Conservation (phyloP, 148 eudicot species). For the Rhododendron mucronatum region DNA sequence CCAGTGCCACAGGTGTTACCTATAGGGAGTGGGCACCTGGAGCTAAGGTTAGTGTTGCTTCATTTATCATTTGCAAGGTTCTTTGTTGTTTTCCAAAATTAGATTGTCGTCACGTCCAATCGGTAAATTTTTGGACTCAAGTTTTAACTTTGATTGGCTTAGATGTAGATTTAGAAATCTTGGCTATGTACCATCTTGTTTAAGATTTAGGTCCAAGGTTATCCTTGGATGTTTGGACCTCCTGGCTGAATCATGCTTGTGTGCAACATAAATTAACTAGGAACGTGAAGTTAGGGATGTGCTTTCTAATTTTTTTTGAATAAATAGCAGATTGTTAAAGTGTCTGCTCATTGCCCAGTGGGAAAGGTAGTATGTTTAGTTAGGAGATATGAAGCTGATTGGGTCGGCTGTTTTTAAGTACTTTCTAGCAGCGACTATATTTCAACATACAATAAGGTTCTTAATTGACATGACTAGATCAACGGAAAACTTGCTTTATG, state of each 20-base stretch:
- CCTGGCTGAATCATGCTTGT: neutral
- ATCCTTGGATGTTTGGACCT: neutral
- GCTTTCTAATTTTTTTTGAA: neutral
- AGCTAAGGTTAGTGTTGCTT: slow-evolving; percentile 63
- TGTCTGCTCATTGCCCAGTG: neutral
- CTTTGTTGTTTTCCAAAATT: neutral
- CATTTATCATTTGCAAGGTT: neutral
- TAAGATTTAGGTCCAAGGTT: neutral
- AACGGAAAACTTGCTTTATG: neutral
- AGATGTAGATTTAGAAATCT: neutral
- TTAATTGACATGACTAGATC: neutral
- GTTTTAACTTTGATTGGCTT: neutral
- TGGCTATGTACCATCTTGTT: neutral
- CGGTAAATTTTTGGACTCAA: neutral
- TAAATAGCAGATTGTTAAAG: neutral
- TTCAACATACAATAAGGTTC: neutral
- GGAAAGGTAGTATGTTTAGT: neutral
- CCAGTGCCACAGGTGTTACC: slow-evolving; percentile 80
- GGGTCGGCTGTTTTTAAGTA: neutral
- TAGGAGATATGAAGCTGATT: neutral
- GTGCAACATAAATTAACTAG: neutral
- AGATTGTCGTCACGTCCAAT: neutral
- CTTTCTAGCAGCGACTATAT: neutral
- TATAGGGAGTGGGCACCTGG: slow-evolving; percentile 99
- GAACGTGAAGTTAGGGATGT: neutral